Evolutionary conservation across 1,284 basidiomycete genomes (phyloP).

Genomic region (Cyathus olla): DNA sequence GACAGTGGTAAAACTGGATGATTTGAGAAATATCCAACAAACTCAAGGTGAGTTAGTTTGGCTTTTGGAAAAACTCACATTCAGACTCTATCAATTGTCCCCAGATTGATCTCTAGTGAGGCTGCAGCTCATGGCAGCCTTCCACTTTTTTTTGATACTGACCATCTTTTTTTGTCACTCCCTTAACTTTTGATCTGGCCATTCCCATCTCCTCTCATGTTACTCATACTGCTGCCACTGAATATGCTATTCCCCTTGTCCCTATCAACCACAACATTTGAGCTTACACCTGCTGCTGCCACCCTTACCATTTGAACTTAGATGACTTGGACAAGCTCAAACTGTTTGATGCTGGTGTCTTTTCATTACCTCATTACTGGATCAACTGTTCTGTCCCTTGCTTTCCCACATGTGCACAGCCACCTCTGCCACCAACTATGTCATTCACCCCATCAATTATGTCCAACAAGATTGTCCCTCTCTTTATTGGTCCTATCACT

Average conservation of each 20-base stretch:
- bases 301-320: too few species aligned
- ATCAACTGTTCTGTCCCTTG: too few species aligned
- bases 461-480: not conserved
- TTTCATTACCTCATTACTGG: too few species aligned
- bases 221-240: not conserved
- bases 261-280: constrained; percentile 1
- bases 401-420: not conserved
- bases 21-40: too few species aligned
- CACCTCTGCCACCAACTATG: not conserved
- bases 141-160: constrained; percentile 5
- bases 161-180: constrained; percentile 4
- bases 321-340: too few species aligned
- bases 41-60: too few species aligned
- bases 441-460: not conserved
- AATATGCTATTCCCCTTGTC: not conserved
- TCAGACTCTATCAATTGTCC: too few species aligned
- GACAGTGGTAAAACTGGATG: too few species aligned
- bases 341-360: too few species aligned
- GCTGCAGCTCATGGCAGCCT: too few species aligned
- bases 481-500: not conserved
- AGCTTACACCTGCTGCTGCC: not conserved
- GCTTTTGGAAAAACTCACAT: too few species aligned
- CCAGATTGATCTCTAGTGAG: too few species aligned
- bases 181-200: not conserved
- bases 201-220: not conserved